phyloP scores from a whole-genome alignment of 306 rosid species.

The Prunus armeniaca region DNA sequence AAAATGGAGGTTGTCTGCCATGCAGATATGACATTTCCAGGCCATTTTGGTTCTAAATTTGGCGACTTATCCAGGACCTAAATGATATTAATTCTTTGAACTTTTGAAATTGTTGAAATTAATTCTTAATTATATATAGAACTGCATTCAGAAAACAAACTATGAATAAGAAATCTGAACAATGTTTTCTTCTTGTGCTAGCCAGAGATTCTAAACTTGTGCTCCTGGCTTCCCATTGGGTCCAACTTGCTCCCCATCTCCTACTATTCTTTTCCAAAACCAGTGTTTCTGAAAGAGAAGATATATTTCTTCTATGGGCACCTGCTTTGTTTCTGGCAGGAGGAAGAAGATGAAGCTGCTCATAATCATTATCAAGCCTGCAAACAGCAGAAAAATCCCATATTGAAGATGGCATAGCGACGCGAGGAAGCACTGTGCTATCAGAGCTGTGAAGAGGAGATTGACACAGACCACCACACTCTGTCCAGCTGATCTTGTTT shows the following conservation, averaged over 20 bases:
- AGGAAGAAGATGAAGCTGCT: constrained; percentile 73
- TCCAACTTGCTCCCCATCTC: constrained; percentile 26
- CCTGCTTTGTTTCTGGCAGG: constrained; percentile 91
- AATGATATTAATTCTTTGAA: neutral
- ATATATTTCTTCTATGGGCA: constrained; percentile 89
- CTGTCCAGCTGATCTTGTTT: constrained; percentile 93
- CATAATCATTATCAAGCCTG: constrained; percentile 63
- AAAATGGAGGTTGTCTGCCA: no score
- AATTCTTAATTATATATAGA: neutral
- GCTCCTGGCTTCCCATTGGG: constrained; percentile 26
- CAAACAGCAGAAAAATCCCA: constrained; percentile 86
- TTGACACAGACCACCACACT: constrained; percentile 92
- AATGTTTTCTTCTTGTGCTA: neutral
- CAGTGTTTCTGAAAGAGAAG: constrained; percentile 81
- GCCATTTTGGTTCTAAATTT: neutral
- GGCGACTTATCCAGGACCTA: neutral
- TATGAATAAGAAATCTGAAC: neutral
- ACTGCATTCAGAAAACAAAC: constrained; percentile 6
- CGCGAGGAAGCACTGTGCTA: constrained; percentile 78
- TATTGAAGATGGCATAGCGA: constrained; percentile 86
- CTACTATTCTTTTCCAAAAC: constrained; percentile 72
- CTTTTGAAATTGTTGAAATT: neutral
- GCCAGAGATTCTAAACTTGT: constrained; percentile 11
- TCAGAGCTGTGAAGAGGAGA: constrained; percentile 84
- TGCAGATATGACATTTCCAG: no score